phyloP scores from a whole-genome alignment of 108 stramenopile species.

The Chaetoceros tenuissimus region DNA sequence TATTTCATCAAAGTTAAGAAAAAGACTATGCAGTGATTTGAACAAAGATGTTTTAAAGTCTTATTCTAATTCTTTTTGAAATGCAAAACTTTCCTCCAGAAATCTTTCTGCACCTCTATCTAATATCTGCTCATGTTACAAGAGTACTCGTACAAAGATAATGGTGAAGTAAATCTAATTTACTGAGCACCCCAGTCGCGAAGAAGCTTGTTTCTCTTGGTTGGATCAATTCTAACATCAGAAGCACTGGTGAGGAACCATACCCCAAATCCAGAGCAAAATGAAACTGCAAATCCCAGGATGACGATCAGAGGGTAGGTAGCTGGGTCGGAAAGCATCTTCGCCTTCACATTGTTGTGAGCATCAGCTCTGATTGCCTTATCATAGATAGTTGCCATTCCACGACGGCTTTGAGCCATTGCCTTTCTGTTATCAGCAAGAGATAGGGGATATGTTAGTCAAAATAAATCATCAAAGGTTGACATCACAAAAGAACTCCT shows the following conservation, averaged over 20 bases:
- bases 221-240: neutral
- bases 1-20: too few relatives aligned
- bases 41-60: too few relatives aligned
- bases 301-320: neutral
- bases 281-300: neutral
- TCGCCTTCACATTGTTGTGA: neutral
- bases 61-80: too few relatives aligned
- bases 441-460: too few relatives aligned
- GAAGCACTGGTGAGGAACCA: neutral
- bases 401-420: neutral
- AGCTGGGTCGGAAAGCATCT: neutral
- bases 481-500: neutral
- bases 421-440: neutral
- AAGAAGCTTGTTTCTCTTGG: neutral
- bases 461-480: neutral
- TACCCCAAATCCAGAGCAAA: neutral
- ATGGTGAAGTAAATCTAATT: too few relatives aligned
- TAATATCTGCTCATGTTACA: too few relatives aligned
- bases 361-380: neutral
- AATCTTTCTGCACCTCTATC: too few relatives aligned
- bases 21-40: too few relatives aligned
- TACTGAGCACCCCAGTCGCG: too few relatives aligned
- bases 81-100: too few relatives aligned
- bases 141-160: too few relatives aligned
- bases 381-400: neutral